Percentiles rank a stretch among this genome's conserved stretches.
These are phyloP conservation scores for Naematelia encephala DNA, from an alignment of 768 basidiomycete species.

Conservation along the genomic window DNA sequence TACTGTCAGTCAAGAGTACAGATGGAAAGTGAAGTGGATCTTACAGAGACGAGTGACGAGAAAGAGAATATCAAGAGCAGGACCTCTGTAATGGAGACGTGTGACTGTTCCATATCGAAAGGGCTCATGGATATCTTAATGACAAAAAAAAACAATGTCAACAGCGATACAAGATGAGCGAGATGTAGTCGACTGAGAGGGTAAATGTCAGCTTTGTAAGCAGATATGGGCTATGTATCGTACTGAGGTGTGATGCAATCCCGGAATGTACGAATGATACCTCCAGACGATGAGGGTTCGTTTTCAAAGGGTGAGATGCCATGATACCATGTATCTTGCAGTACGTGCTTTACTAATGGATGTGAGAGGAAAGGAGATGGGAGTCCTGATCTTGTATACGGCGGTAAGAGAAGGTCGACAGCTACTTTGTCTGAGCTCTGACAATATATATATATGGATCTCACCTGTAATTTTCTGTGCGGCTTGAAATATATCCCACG, in stretches of 20 bases:
- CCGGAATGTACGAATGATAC: not conserved
- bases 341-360: conserved; percentile 4
- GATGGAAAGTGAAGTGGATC: no score
- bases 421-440: no score
- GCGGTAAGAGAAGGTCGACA: conserved; percentile 13
- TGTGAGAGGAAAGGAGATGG: conserved; percentile 3
- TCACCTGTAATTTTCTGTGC: not conserved
- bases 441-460: no score
- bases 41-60: not conserved
- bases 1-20: no score
- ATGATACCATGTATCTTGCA: conserved; percentile 6
- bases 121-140: conserved; percentile 22
- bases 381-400: not conserved
- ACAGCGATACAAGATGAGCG: conserved; percentile 18
- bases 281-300: not conserved
- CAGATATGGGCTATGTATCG: not conserved
- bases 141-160: conserved; percentile 18
- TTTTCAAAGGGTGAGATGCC: not conserved
- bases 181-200: conserved; percentile 18
- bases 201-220: not conserved
- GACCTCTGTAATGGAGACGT: conserved; percentile 8
- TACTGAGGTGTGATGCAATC: not conserved
- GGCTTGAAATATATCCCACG: not conserved
- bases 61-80: not conserved
- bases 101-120: not conserved